Conservation (phyloP, 1,284 basidiomycete species). For the Sporisorium reilianum region DNA sequence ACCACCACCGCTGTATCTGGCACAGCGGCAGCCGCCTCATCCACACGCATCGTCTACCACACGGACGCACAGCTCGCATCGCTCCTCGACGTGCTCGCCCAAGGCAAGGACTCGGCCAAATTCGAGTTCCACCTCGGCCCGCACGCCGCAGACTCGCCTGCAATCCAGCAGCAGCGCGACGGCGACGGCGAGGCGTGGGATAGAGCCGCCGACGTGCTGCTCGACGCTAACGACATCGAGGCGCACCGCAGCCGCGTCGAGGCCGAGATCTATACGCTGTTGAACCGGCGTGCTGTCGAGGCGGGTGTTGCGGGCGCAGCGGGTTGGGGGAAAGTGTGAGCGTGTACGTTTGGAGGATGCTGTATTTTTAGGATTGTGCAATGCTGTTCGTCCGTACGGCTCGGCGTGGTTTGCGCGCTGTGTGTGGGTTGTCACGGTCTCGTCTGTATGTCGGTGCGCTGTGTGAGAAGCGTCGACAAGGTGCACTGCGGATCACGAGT, state of each 20-base stretch:
- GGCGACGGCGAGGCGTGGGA: constrained; percentile 4
- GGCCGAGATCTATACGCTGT: constrained; percentile 54
- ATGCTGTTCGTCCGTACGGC: no score
- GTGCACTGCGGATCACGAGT: no score
- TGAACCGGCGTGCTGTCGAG: constrained; percentile 33
- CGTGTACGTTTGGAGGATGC: no score
- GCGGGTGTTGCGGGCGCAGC: not conserved
- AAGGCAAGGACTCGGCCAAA: constrained; percentile 58
- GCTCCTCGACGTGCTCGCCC: constrained; percentile 51
- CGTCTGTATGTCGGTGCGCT: no score
- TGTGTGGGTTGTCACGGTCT: no score
- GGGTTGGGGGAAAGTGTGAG: no score
- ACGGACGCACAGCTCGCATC: constrained; percentile 59
- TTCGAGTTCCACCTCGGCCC: constrained; percentile 53
- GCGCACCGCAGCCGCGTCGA: constrained; percentile 43
- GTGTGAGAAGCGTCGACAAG: no score
- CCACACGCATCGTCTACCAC: constrained; percentile 62
- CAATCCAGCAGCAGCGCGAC: no score
- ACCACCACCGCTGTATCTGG: not conserved
- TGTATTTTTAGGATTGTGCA: no score
- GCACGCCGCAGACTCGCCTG: no score
- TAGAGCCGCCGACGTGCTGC: not conserved
- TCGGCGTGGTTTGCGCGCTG: no score
- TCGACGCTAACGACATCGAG: constrained; percentile 40
- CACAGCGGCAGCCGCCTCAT: constrained; percentile 24